Conservation (phyloP, 2,329 filamentous ascomycete species). For the Colletotrichum tamarilloi region DNA sequence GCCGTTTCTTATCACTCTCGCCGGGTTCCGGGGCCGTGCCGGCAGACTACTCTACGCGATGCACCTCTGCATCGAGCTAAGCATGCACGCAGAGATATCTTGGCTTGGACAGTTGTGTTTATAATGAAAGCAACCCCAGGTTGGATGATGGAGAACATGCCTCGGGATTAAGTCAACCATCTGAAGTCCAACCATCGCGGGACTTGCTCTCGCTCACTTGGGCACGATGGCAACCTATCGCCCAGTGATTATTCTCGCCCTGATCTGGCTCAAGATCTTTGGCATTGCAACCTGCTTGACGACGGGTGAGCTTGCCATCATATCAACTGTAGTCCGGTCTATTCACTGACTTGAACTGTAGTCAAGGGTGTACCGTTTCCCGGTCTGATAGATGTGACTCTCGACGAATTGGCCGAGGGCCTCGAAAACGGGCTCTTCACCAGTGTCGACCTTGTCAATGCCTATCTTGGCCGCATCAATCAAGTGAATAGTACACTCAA, state of each 20-base stretch:
- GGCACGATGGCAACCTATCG: slow-evolving; percentile 2
- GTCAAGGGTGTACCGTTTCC: slow-evolving; percentile 41
- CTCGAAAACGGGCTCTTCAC: slow-evolving; percentile 47
- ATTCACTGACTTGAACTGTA: not conserved
- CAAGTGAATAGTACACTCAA: slow-evolving; percentile 42
- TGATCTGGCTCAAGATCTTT: slow-evolving; percentile 22
- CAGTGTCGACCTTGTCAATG: slow-evolving; percentile 48
- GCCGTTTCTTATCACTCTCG: slow-evolving; percentile 18
- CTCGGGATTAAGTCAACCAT: not conserved
- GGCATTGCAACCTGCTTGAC: slow-evolving; percentile 13
- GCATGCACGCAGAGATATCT: not conserved
- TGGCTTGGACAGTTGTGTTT: not conserved
- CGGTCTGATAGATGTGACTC: slow-evolving; percentile 45
- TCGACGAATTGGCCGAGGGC: slow-evolving; percentile 47
- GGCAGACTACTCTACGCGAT: slow-evolving; percentile 10
- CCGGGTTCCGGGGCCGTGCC: not conserved
- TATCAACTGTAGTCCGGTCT: not conserved
- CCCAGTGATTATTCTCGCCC: not conserved
- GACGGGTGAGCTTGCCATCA: slow-evolving; percentile 13
- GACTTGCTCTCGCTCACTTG: not conserved
- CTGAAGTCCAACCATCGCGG: not conserved
- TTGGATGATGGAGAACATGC: no score
- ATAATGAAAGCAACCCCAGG: not conserved
- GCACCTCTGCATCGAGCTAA: slow-evolving; percentile 12
- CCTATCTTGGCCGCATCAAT: slow-evolving; percentile 41